A percentile compares a stretch with the other conserved stretches of the same genome.
These are phyloP conservation scores for Aspergillus ruber DNA, from an alignment of 2,329 filamentous ascomycete genomes.

Conservation along the genomic window DNA sequence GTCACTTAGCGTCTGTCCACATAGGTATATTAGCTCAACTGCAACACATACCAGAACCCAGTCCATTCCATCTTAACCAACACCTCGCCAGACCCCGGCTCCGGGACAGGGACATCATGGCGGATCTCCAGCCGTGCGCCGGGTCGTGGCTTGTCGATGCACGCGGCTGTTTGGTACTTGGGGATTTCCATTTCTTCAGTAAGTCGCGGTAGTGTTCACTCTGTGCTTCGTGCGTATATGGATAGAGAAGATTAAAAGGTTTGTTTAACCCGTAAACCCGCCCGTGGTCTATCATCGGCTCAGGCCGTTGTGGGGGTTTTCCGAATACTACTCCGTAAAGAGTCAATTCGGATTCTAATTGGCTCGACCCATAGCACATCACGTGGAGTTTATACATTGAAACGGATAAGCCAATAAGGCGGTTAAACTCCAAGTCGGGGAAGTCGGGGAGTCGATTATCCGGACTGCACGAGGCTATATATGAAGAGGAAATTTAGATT, in stretches of 20 bases:
- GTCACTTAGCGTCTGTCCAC: neutral
- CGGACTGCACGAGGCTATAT: too few relatives aligned
- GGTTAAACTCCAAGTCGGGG: too few relatives aligned
- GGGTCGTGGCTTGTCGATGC: conserved; percentile 29
- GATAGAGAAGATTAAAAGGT: too few relatives aligned
- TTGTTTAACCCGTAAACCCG: too few relatives aligned
- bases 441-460: too few relatives aligned
- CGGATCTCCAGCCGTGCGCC: conserved; percentile 31
- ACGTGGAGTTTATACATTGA: too few relatives aligned
- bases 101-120: conserved; percentile 25
- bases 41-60: conserved; percentile 28
- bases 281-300: too few relatives aligned
- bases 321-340: neutral
- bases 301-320: neutral
- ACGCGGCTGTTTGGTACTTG: neutral
- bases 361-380: too few relatives aligned
- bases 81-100: conserved; percentile 27
- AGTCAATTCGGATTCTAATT: neutral
- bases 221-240: too few relatives aligned
- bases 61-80: conserved; percentile 36
- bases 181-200: neutral
- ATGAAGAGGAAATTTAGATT: too few relatives aligned
- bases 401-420: too few relatives aligned
- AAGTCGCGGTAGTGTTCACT: neutral
- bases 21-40: neutral